phyloP scores from a whole-genome alignment of 208 protist species.

The Acanthamoeba healyi region DNA sequence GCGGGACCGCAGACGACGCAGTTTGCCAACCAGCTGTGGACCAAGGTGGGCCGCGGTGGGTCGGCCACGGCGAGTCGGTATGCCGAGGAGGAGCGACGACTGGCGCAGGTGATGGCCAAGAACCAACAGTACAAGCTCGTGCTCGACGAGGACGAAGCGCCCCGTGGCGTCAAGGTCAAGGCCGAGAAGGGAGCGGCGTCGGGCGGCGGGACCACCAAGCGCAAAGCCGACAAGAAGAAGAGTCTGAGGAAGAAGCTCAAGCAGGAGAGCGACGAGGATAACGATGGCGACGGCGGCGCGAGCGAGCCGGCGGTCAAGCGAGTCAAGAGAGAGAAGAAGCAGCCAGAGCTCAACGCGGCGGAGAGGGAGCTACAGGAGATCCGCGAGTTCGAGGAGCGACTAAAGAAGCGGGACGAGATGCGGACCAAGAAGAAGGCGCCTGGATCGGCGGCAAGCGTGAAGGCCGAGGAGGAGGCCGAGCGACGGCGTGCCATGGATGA shows the following conservation, averaged over 20 bases:
- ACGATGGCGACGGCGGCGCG: conserved; percentile 60
- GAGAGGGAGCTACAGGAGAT: conserved; percentile 80
- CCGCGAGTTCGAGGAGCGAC: conserved; percentile 78
- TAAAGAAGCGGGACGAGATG: conserved; percentile 77
- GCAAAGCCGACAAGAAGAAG: neutral
- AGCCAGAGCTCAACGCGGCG: conserved; percentile 30
- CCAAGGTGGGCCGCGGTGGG: conserved; percentile 16
- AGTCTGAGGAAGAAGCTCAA: neutral
- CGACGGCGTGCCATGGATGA: conserved; percentile 24
- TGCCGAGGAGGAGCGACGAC: neutral
- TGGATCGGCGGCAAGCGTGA: neutral
- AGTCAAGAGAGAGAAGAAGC: neutral
- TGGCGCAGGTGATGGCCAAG: neutral
- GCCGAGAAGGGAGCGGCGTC: neutral
- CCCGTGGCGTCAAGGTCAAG: neutral
- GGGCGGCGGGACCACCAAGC: no score
- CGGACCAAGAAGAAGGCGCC: conserved; percentile 74
- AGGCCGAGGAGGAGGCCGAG: conserved; percentile 38
- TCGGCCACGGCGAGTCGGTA: conserved; percentile 35
- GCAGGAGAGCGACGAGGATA: neutral
- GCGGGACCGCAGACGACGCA: neutral
- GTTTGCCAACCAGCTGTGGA: conserved; percentile 35
- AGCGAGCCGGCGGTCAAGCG: conserved; percentile 40
- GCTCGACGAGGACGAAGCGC: conserved; percentile 17
- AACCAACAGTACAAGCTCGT: conserved; percentile 50